Base-by-base conservation (phyloP, 2,329 filamentous ascomycete genomes). In the Botrytis cinerea region DNA sequence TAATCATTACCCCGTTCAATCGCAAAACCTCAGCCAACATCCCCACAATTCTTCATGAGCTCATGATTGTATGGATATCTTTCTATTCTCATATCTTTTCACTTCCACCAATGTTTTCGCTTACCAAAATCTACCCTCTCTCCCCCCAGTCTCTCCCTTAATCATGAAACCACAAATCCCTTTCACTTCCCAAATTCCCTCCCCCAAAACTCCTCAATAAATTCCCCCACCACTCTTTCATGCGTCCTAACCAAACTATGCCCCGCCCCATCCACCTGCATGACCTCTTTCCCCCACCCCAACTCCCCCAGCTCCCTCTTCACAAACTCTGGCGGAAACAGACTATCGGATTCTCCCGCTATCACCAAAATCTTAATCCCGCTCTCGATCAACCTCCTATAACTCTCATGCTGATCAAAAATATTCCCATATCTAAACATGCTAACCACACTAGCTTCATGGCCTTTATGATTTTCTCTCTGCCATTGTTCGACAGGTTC, bases 401-500 rank as follows among this genome's bases (percentile, higher is more conserved):
- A 68, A 10, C 46, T 54, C 38, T 68, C 46, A 54, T 54, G 25
- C 43, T 78, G 76, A 77, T 84, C 85, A 71, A 83, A 76, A 1
- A 84, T 81, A 0, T 83, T 83, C 0, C 83, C 86, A 64, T 88
- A 84, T 60, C 85, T 81, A 9, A 87, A 80, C 0, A 87, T 82
- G 0, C 80, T 84, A 28, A 86, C 81, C 1, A 88, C 84, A 48
- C 83, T 84, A 0, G 83, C 83, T 4, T 75, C 32, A 74, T 88
- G 85, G 0, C 86, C 86, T 2, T 75, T 35, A 75, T 88, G 86
- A 10, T 85, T 77, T 16, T 75, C 78, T 77, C 83, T 81, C 76
- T 87, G 81, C 87, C 87, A 88, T 0, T 82, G 82, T n/a, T 81
- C 78, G 2, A 88, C 77, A 0, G 85, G 85, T 73, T 85, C 81